phyloP scores from a whole-genome alignment of 441 rosid genomes.

The Adansonia gregorii region DNA sequence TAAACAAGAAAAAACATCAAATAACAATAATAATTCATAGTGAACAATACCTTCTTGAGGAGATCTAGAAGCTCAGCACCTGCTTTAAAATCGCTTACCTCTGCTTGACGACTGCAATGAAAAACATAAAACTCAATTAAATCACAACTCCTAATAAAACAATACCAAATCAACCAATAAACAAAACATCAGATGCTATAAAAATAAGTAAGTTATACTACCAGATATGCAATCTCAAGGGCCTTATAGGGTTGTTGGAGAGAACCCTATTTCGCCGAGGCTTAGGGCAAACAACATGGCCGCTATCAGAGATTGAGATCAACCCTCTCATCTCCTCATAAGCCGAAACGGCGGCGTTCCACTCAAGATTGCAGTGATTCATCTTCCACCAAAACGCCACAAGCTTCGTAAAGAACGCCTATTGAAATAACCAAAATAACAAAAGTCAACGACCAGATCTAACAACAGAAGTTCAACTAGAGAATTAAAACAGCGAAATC shows the following conservation, averaged over 20 bases:
- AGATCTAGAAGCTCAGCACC: constrained; percentile 80
- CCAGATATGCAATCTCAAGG: constrained; percentile 69
- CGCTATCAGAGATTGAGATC: constrained; percentile 50
- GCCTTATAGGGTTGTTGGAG: constrained; percentile 46
- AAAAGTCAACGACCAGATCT: constrained; percentile 13
- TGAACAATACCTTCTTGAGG: constrained; percentile 54
- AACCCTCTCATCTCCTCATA: constrained; percentile 61
- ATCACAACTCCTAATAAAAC: background rate
- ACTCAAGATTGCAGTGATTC: constrained; percentile 68
- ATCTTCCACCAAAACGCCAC: constrained; percentile 45
- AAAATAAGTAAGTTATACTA: constrained; percentile 15
- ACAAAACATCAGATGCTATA: background rate
- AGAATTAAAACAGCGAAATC: background rate
- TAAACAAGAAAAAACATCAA: background rate
- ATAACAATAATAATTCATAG: background rate
- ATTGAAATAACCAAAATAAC: background rate
- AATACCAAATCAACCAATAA: background rate
- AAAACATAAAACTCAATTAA: background rate
- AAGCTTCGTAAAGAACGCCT: constrained; percentile 49
- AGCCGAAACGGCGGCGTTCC: constrained; percentile 65
- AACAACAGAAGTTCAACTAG: background rate
- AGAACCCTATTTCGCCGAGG: constrained; percentile 70
- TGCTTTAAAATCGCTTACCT: constrained; percentile 56
- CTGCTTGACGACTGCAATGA: constrained; percentile 52
- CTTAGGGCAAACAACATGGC: constrained; percentile 76